Evolutionary conservation across 768 basidiomycete genomes (phyloP).

Genomic region (Pleurotus tuber-regium): DNA sequence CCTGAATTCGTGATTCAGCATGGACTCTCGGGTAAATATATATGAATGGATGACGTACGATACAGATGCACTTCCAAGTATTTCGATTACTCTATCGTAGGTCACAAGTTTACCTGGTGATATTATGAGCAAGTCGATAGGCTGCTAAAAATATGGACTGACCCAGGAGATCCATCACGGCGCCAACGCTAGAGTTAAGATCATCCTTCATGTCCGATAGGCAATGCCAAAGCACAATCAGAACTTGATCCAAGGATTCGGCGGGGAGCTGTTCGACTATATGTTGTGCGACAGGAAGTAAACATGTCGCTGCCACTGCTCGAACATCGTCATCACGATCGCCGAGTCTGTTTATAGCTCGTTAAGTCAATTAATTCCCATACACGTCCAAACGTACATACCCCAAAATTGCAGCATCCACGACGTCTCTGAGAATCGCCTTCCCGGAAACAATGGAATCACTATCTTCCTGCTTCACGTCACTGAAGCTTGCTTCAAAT

Average conservation of each 20-base stretch:
- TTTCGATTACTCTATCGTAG: conserved; percentile 72
- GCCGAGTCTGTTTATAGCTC: conserved; percentile 53
- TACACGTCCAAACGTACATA: conserved; percentile 32
- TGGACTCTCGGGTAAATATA: conserved; percentile 5
- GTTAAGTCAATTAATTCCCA: conserved; percentile 2
- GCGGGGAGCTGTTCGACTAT: conserved; percentile 74
- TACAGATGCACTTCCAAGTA: conserved; percentile 63
- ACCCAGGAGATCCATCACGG: conserved; percentile 98
- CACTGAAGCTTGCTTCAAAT: conserved; percentile 43
- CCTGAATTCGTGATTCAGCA: conserved; percentile 34
- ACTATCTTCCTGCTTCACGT: conserved; percentile 35
- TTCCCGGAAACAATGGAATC: conserved; percentile 40
- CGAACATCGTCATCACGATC: conserved; percentile 97
- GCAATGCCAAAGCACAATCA: conserved; percentile 89
- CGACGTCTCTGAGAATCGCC: conserved; percentile 73
- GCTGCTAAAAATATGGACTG: conserved; percentile 14
- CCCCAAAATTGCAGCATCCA: conserved; percentile 92
- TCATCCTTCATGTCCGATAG: conserved; percentile 94
- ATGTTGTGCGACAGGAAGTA: conserved; percentile 82
- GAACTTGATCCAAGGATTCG: conserved; percentile 68
- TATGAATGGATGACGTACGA: conserved; percentile 54
- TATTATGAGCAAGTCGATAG: not conserved
- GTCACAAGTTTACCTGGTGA: conserved; percentile 75
- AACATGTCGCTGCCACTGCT: conserved; percentile 88
- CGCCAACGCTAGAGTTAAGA: conserved; percentile 91